A percentile compares a stretch with the other conserved stretches of the same genome.
Conservation (phyloP, 1,284 basidiomycete species). For the Stereum hirsutum region DNA sequence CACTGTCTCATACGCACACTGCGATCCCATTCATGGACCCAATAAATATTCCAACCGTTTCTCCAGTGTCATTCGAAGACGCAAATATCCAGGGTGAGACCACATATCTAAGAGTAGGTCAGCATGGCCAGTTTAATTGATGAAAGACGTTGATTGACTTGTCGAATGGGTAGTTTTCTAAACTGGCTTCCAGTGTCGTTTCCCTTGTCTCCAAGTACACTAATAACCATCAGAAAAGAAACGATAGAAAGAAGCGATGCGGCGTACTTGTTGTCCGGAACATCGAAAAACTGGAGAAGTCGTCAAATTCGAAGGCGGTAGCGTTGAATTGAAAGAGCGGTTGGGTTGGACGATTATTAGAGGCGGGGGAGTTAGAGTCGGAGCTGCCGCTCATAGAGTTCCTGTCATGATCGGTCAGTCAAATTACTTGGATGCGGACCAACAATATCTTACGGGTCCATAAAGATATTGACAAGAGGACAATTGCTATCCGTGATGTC, state of each 20-base stretch:
- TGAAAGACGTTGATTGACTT: no score
- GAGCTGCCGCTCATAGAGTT: neutral
- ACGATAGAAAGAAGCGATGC: no score
- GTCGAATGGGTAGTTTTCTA: conserved; percentile 1
- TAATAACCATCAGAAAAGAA: no score
- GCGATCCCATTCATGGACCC: neutral
- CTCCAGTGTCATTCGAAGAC: neutral
- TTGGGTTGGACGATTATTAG: neutral
- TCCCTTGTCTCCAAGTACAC: no score
- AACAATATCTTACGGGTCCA: neutral
- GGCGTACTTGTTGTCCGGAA: no score
- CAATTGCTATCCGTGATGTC: neutral
- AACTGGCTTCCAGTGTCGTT: neutral
- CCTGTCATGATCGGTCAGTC: neutral
- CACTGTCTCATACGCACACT: neutral
- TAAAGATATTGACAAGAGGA: neutral
- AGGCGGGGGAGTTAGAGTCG: neutral
- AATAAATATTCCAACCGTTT: neutral
- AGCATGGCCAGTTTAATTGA: neutral
- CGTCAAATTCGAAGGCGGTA: neutral
- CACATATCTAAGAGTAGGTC: neutral
- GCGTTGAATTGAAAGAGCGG: neutral
- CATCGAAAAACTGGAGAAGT: neutral
- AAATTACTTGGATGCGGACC: no score
- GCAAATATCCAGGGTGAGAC: neutral